Conservation (phyloP, 2,329 filamentous ascomycete genomes). For the Allantophomopsis lycopodina region DNA sequence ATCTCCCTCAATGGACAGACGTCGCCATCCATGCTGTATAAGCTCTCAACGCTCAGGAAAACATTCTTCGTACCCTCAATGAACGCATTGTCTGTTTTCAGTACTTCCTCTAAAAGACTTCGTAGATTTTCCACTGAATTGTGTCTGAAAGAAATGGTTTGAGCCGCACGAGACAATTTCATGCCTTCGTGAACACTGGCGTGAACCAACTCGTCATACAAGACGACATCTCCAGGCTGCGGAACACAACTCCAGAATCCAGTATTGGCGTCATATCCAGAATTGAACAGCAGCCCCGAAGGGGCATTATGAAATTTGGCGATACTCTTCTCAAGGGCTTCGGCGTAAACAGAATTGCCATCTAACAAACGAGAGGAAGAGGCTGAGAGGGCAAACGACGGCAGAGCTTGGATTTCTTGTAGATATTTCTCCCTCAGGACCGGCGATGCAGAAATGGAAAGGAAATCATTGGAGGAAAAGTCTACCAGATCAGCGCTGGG, state of each 20-base stretch:
- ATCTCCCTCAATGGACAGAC: conserved; percentile 49
- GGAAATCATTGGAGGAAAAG: conserved; percentile 68
- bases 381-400: conserved; percentile 26
- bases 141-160: conserved; percentile 38
- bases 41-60: conserved; percentile 54
- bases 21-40: conserved; percentile 81
- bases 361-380: conserved; percentile 39
- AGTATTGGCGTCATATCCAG: conserved; percentile 53
- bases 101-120: conserved; percentile 9
- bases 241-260: conserved; percentile 48
- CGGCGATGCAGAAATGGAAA: conserved; percentile 50
- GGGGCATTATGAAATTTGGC: conserved; percentile 31
- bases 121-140: conserved; percentile 29
- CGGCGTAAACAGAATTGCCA: conserved; percentile 31
- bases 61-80: conserved; percentile 29
- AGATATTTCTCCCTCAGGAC: conserved; percentile 52
- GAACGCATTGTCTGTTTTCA: conserved; percentile 1
- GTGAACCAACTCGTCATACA: conserved; percentile 67
- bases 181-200: conserved; percentile 72
- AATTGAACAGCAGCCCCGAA: conserved; percentile 36
- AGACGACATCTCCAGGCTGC: conserved; percentile 43
- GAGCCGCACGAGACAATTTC: conserved; percentile 42
- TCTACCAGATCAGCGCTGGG: conserved; percentile 58
- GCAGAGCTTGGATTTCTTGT: conserved; percentile 7
- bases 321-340: conserved; percentile 30